Conservation (phyloP, 345 rosid genomes). For the Reutealis trisperma region DNA sequence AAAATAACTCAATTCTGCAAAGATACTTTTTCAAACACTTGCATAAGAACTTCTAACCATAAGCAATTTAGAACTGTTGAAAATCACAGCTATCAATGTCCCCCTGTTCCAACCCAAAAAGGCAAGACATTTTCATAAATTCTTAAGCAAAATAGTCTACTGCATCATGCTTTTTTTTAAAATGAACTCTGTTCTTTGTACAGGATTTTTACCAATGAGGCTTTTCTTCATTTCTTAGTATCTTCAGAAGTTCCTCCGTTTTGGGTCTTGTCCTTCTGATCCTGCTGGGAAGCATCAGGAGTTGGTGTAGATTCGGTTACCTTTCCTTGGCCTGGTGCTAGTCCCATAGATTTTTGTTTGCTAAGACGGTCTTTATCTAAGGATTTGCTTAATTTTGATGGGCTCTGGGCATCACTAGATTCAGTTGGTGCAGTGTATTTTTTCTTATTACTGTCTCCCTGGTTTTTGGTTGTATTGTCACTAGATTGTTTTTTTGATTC, state of each 20-base stretch:
- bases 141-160: neutral
- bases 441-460: conserved; percentile 34
- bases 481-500: conserved; percentile 55
- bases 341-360: conserved; percentile 17
- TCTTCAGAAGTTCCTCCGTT: conserved; percentile 24
- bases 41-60: neutral
- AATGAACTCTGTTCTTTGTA: neutral
- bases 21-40: conserved; percentile 1
- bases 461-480: conserved; percentile 31
- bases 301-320: conserved; percentile 1
- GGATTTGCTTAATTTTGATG: conserved; percentile 26
- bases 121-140: neutral
- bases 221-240: conserved; percentile 13
- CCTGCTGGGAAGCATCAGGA: conserved; percentile 26
- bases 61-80: conserved; percentile 3
- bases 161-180: neutral
- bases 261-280: conserved; percentile 26
- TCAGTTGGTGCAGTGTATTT: conserved; percentile 14
- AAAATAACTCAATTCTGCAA: neutral
- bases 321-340: conserved; percentile 16
- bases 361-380: conserved; percentile 14
- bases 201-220: neutral
- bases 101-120: neutral
- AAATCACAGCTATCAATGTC: neutral
- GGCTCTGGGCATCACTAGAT: neutral